These are phyloP conservation scores for Chrysoporthe austroafricana DNA, from an alignment of 2,329 filamentous ascomycete species.

Conservation along the genomic window DNA sequence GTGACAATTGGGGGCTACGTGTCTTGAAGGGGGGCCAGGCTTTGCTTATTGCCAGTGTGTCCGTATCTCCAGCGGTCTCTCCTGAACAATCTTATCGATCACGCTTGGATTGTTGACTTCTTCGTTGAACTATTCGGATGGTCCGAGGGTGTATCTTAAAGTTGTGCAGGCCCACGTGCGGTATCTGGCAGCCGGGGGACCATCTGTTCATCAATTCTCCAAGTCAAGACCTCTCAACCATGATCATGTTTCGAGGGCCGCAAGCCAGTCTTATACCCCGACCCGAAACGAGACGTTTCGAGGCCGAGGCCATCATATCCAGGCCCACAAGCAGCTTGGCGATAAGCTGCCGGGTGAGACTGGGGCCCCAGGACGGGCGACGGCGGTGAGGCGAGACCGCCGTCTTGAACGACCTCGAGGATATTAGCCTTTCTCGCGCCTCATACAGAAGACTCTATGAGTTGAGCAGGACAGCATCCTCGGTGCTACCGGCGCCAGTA, in stretches of 20 bases:
- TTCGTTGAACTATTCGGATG: neutral
- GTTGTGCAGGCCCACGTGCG: neutral
- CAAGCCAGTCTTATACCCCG: conserved; percentile 19
- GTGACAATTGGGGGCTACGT: neutral
- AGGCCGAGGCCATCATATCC: conserved; percentile 15
- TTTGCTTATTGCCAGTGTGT: neutral
- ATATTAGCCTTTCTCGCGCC: conserved; percentile 16
- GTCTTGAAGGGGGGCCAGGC: neutral
- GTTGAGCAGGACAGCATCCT: conserved; percentile 25
- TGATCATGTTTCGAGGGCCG: neutral
- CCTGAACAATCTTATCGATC: neutral
- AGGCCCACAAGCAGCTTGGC: conserved; percentile 4
- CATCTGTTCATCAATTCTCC: conserved; percentile 2
- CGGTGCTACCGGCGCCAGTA: conserved; percentile 25
- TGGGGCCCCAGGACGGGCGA: conserved; percentile 11
- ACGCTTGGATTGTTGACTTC: neutral
- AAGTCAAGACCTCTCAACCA: neutral
- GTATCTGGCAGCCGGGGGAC: neutral
- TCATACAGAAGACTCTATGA: neutral
- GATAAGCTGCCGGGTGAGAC: conserved; percentile 10
- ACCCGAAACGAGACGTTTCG: conserved; percentile 12
- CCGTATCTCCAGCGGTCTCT: neutral
- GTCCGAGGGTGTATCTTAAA: neutral
- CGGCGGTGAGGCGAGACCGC: conserved; percentile 1
- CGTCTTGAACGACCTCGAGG: conserved; percentile 1